These are phyloP conservation scores for Coemansia sp. DNA, from an alignment of 192 early-diverging fungal genomes.

Conservation along the genomic window DNA sequence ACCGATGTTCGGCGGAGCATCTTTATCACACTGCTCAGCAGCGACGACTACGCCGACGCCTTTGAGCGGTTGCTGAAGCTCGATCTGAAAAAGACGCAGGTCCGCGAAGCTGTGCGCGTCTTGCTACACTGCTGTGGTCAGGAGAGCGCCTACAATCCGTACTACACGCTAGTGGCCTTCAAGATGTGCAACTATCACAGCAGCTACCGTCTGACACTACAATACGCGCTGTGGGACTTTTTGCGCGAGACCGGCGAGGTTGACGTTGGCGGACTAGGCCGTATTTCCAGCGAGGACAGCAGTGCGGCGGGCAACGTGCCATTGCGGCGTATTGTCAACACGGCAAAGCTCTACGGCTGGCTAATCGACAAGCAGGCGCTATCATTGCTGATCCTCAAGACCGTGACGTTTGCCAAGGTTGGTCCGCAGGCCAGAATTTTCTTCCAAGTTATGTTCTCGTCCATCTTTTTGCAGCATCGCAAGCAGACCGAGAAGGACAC, in stretches of 20 bases:
- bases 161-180: constrained; percentile 85
- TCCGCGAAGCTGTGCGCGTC: constrained; percentile 94
- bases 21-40: constrained; percentile 90
- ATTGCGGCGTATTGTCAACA: constrained; percentile 75
- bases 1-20: constrained; percentile 92
- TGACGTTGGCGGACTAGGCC: constrained; percentile 74
- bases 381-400: constrained; percentile 71
- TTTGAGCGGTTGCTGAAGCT: constrained; percentile 86
- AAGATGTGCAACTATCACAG: constrained; percentile 77
- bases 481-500: constrained; percentile 57
- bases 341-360: constrained; percentile 86
- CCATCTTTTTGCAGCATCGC: constrained; percentile 67
- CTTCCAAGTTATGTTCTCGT: constrained; percentile 72
- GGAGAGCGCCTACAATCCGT: constrained; percentile 92
- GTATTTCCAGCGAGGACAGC: constrained; percentile 25
- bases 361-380: constrained; percentile 71
- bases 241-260: constrained; percentile 81
- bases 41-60: constrained; percentile 94
- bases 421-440: constrained; percentile 63
- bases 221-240: constrained; percentile 96
- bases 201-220: constrained; percentile 87
- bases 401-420: constrained; percentile 75
- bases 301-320: constrained; percentile 58
- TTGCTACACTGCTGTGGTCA: constrained; percentile 87
- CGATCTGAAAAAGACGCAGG: constrained; percentile 86